Percentiles rank a stretch among this genome's conserved stretches.
phyloP scores from a whole-genome alignment of 2,329 filamentous ascomycete species.

The Fusarium veterinarium region DNA sequence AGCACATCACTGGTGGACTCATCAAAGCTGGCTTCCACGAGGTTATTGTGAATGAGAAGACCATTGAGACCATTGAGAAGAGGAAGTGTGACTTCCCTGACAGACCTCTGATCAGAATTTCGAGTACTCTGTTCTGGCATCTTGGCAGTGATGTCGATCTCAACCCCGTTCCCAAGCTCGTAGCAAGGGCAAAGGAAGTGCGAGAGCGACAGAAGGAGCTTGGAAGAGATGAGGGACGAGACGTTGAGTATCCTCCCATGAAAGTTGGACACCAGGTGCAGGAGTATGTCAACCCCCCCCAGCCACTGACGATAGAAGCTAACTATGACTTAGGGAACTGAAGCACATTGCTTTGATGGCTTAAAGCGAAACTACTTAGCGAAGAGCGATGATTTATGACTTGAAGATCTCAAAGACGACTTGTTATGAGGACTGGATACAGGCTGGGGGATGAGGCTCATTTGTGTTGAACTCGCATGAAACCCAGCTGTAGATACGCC shows the following conservation, averaged over 20 bases:
- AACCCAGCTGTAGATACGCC: background rate
- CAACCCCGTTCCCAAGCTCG: conserved; percentile 61
- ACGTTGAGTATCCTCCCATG: conserved; percentile 61
- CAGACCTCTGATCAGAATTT: conserved; percentile 66
- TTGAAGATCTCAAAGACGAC: background rate
- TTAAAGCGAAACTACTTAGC: conserved; percentile 35
- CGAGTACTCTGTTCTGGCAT: conserved; percentile 72
- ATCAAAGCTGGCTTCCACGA: conserved; percentile 72
- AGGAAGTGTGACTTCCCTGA: conserved; percentile 57
- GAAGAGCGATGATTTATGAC: conserved; percentile 9
- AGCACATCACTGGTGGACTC: conserved; percentile 70
- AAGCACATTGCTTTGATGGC: conserved; percentile 66
- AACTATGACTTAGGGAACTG: conserved; percentile 55
- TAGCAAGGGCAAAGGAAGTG: conserved; percentile 57
- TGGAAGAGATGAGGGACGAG: conserved; percentile 65
- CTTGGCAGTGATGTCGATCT: conserved; percentile 68
- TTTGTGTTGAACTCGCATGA: background rate
- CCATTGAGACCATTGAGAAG: conserved; percentile 58
- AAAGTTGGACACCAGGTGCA: conserved; percentile 71
- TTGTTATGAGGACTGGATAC: background rate
- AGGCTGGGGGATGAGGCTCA: background rate
- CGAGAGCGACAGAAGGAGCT: conserved; percentile 59
- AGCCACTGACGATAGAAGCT: background rate
- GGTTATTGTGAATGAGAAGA: conserved; percentile 67
- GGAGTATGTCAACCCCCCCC: conserved; percentile 54